phyloP scores from a whole-genome alignment of 106 monocot species.

The Dioscorea dumetorum region DNA sequence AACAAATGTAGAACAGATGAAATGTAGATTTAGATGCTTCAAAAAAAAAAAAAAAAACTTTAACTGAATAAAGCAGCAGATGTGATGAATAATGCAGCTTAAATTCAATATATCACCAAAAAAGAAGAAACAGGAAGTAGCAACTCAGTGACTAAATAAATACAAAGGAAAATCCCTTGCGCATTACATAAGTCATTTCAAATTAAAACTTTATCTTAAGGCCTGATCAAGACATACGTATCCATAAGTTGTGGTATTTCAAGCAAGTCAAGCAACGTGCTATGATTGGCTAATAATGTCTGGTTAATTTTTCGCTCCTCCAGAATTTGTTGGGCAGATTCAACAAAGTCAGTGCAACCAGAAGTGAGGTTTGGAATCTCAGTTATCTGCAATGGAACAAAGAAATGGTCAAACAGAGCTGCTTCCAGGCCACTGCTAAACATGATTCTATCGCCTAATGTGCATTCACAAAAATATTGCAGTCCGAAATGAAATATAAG shows the following conservation, averaged over 20 bases:
- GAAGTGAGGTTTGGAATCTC: slow-evolving; percentile 87
- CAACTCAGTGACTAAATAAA: slow-evolving; percentile 1
- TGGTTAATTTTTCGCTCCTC: slow-evolving; percentile 88
- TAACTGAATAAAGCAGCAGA: too few relatives aligned
- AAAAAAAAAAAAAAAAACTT: too few relatives aligned
- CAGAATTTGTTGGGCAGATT: slow-evolving; percentile 90
- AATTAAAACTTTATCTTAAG: not conserved
- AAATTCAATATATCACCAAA: too few relatives aligned
- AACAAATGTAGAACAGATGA: too few relatives aligned
- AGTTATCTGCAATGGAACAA: slow-evolving; percentile 44
- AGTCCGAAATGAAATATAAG: too few relatives aligned
- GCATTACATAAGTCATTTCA: not conserved
- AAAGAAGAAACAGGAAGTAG: not conserved
- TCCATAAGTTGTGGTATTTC: slow-evolving; percentile 99
- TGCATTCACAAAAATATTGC: too few relatives aligned
- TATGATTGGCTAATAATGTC: slow-evolving; percentile 84
- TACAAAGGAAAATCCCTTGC: not conserved
- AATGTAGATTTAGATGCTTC: too few relatives aligned
- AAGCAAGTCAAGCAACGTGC: slow-evolving; percentile 87
- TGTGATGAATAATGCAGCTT: too few relatives aligned
- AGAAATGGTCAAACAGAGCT: too few relatives aligned
- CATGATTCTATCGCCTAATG: too few relatives aligned
- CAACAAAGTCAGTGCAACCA: slow-evolving; percentile 87
- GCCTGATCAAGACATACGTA: slow-evolving; percentile 46
- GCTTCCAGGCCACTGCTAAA: too few relatives aligned